phyloP scores from a whole-genome alignment of 208 protist genomes.

The Trypanosoma mega region DNA sequence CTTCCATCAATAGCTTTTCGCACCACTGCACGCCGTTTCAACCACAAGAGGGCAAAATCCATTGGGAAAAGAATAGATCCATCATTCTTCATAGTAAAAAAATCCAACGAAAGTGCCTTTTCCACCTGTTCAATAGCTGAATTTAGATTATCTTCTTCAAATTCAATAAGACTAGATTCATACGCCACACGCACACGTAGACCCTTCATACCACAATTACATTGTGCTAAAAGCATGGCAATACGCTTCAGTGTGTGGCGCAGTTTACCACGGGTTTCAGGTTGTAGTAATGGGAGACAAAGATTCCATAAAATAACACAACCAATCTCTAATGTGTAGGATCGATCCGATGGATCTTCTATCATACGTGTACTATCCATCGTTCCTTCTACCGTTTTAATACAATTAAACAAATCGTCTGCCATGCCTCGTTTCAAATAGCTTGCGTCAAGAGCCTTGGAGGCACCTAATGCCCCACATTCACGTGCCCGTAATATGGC shows the following conservation, averaged over 20 bases:
- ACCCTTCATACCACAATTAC: constrained; percentile 10
- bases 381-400: constrained; percentile 46
- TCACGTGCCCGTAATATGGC: constrained; percentile 31
- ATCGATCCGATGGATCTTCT: constrained; percentile 58
- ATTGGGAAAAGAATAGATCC: constrained; percentile 32
- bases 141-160: constrained; percentile 69
- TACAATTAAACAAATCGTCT: constrained; percentile 29
- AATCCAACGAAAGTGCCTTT: constrained; percentile 32
- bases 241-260: constrained; percentile 35
- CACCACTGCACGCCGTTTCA: constrained; percentile 36
- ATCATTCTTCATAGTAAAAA: constrained; percentile 19
- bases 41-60: constrained; percentile 56
- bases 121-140: constrained; percentile 29
- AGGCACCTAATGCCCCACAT: constrained; percentile 22
- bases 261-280: constrained; percentile 37
- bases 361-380: constrained; percentile 68
- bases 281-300: constrained; percentile 48
- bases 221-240: constrained; percentile 16
- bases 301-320: constrained; percentile 77
- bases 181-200: constrained; percentile 53
- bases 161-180: constrained; percentile 62
- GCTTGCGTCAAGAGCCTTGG: constrained; percentile 41
- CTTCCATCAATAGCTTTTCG: constrained; percentile 30
- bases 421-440: constrained; percentile 41
- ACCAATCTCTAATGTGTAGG: constrained; percentile 56